These are phyloP conservation scores for Eutrema japonicum DNA, from an alignment of 345 rosid species.

Conservation along the genomic window DNA sequence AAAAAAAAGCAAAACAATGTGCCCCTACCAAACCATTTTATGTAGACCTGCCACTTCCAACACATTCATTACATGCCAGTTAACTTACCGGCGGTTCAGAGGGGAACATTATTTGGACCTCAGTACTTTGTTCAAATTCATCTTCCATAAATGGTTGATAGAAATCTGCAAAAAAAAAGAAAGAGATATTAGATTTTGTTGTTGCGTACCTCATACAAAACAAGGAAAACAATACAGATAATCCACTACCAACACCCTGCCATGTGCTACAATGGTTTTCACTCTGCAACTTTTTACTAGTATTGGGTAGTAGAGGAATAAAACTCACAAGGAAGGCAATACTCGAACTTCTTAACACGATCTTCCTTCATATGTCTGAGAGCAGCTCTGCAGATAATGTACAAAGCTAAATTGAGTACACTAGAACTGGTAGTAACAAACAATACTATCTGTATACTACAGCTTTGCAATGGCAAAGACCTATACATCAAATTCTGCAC, in stretches of 20 bases:
- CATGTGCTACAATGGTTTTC: constrained; percentile 10
- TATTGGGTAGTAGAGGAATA: constrained; percentile 18
- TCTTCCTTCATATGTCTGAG: constrained; percentile 88
- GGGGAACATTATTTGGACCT: constrained; percentile 79
- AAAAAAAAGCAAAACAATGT: background rate
- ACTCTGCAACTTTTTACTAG: background rate
- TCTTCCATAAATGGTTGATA: constrained; percentile 90
- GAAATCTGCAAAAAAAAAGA: constrained; percentile 59
- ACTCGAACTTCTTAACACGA: constrained; percentile 83
- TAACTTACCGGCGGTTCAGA: constrained; percentile 84
- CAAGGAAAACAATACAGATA: background rate
- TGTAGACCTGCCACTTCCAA: constrained; percentile 17
- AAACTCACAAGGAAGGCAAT: constrained; percentile 95
- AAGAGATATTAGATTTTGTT: background rate
- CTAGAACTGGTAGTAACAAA: constrained; percentile 5
- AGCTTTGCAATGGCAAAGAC: background rate
- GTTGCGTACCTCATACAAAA: background rate
- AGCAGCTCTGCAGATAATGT: constrained; percentile 71
- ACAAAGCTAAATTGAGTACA: constrained; percentile 33
- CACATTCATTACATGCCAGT: constrained; percentile 28
- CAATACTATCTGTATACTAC: constrained; percentile 6
- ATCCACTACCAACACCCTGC: background rate
- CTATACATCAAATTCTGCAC: background rate
- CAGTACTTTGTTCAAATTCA: constrained; percentile 85
- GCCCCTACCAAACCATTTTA: constrained; percentile 11